Percentiles rank a stretch among this genome's conserved stretches.
Evolutionary conservation across 1,284 basidiomycete genomes (phyloP).

Genomic region (Entoloma clypeatum): DNA sequence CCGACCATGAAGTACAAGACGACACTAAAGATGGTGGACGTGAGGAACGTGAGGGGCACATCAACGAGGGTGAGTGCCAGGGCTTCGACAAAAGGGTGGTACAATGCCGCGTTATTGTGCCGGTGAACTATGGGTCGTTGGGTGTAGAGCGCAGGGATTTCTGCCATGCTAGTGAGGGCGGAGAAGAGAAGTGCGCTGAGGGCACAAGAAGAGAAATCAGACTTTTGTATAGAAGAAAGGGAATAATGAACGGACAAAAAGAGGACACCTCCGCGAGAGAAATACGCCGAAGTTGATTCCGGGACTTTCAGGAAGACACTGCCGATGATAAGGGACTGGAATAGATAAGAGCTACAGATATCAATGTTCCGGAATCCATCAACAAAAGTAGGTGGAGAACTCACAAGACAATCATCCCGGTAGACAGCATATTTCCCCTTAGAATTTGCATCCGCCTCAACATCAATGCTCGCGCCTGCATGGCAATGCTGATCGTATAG

Average conservation of each 20-base stretch:
- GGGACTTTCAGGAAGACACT: constrained; percentile 61
- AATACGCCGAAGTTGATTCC: constrained; percentile 56
- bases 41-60: constrained; percentile 49
- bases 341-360: constrained; percentile 35
- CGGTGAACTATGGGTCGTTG: constrained; percentile 59
- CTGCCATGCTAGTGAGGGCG: constrained; percentile 38
- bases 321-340: constrained; percentile 64
- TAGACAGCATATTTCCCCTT: constrained; percentile 46
- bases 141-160: constrained; percentile 47
- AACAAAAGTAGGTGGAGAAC: background rate
- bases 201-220: constrained; percentile 32
- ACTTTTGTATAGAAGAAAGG: no score
- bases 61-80: constrained; percentile 61
- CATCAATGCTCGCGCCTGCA: constrained; percentile 69
- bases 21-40: constrained; percentile 41
- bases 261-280: constrained; percentile 67
- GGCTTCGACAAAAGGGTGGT: constrained; percentile 51
- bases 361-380: background rate
- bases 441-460: constrained; percentile 61
- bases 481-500: constrained; percentile 47
- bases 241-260: constrained; percentile 45
- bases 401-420: constrained; percentile 30
- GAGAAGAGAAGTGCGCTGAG: constrained; percentile 31
- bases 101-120: constrained; percentile 50
- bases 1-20: constrained; percentile 57